A percentile compares a stretch with the other conserved stretches of the same genome.
These are phyloP conservation scores for Russula griseocarnosa DNA, from an alignment of 768 basidiomycete species.

Conservation along the genomic window DNA sequence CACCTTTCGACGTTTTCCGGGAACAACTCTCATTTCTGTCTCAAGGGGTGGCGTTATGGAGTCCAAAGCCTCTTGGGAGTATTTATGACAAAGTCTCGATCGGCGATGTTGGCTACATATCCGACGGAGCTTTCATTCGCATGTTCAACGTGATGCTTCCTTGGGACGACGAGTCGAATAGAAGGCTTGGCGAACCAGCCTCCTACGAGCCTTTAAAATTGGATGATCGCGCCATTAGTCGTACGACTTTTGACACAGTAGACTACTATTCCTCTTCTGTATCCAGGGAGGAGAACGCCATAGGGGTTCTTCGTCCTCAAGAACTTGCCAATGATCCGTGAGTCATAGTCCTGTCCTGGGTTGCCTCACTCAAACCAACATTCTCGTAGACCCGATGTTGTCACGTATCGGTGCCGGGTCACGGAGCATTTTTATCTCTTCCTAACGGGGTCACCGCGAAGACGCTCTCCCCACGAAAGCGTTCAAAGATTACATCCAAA, in stretches of 20 bases:
- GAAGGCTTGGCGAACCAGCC: too few species aligned
- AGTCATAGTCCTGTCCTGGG: too few species aligned
- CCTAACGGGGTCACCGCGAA: too few species aligned
- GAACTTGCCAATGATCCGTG: too few species aligned
- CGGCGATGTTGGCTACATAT: conserved; percentile 28
- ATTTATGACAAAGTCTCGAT: conserved; percentile 24
- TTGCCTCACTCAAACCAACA: too few species aligned
- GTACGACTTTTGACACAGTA: too few species aligned
- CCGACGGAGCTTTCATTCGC: conserved; percentile 20
- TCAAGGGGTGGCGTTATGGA: conserved; percentile 24
- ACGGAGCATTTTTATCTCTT: conserved; percentile 1
- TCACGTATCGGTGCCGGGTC: neutral
- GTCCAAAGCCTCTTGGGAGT: conserved; percentile 17
- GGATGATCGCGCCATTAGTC: too few species aligned
- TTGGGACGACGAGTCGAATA: neutral
- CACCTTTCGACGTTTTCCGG: conserved; percentile 6
- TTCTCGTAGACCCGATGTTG: too few species aligned
- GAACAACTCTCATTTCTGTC: conserved; percentile 11
- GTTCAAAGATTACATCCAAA: conserved; percentile 8
- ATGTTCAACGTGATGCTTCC: conserved; percentile 23
- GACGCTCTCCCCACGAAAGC: neutral
- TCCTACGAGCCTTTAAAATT: too few species aligned
- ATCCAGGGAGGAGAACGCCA: too few species aligned
- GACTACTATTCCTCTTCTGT: too few species aligned
- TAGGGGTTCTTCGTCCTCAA: too few species aligned